Evolutionary conservation across 148 eudicot genomes (phyloP), one percentile per base, ranked within the genome.

Genomic region (Heliosperma pusillum): DNA sequence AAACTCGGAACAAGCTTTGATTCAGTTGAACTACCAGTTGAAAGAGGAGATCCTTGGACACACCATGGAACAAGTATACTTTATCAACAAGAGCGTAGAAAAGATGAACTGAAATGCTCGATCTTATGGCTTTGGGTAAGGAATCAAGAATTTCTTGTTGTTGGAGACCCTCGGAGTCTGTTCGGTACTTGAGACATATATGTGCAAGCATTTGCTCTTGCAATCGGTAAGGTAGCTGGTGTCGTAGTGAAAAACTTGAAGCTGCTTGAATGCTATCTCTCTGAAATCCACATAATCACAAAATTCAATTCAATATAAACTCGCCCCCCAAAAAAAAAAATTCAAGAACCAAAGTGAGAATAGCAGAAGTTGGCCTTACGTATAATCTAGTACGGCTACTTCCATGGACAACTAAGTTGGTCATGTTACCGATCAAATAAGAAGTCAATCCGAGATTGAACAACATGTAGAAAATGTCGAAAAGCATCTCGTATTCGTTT

Each of bases 141-240:
- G 90, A 82, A 73, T 93, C 96, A 2, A 93, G 85, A 60, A 87
- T 88, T 78, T 93, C 92, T 81, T 90, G 94, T 82, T 93, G 96
- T 72, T 93, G 90, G 69, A 93, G 80, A 11, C 97, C 96, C 83
- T 93, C 93, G 0, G 89, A 86, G 78, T 93, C 87, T 2, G 96
- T 88, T 83, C 97, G 85, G 66, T 77, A 87, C 83, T 89, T 93
- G 25, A 90, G 78, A 72, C 87, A 88, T 33, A 93, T 86, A 71
- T 93, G 96, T 20, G 98, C 91, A 72, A 90, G 86, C 98, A 93
- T 93, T 82, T 93, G 98, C 21, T 93, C 98, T 84, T 89, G 93
- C 64, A 93, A 73, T 1, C 90, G 87, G 66, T 45, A 19, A 4
- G 98, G 96, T 72, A 93, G 83, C 47, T 81, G 87, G 74, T 93